Evolutionary conservation across 495 filamentous ascomycete species (phyloP).

Genomic region (Hypomontagnella monticulosa): DNA sequence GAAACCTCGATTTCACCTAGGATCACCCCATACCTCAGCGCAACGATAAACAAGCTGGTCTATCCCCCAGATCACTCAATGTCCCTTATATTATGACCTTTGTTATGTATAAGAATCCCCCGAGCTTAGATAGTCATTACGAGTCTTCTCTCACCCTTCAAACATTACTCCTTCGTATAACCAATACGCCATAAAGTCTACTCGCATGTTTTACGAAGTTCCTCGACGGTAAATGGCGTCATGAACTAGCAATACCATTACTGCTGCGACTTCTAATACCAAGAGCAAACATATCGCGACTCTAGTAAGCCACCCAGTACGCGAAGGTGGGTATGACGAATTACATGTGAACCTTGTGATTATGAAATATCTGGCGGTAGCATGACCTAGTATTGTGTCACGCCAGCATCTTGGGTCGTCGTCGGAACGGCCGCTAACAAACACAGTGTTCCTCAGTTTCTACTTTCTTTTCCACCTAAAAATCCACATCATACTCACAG

Average conservation of each 20-base stretch:
- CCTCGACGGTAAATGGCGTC: too few species aligned
- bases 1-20: neutral
- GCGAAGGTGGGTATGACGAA: constrained; percentile 36
- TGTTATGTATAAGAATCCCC: too few species aligned
- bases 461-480: neutral
- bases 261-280: too few species aligned
- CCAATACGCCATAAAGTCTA: too few species aligned
- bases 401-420: constrained; percentile 20
- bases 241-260: too few species aligned
- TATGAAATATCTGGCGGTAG: constrained; percentile 29
- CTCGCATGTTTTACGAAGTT: too few species aligned
- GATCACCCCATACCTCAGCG: neutral
- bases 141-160: too few species aligned
- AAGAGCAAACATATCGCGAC: constrained; percentile 10
- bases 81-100: too few species aligned
- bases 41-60: neutral
- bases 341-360: constrained; percentile 25
- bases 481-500: neutral
- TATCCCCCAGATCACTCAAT: neutral
- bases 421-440: constrained; percentile 1
- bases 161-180: too few species aligned
- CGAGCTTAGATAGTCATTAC: too few species aligned
- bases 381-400: constrained; percentile 36
- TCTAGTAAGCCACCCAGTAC: constrained; percentile 8
- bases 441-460: neutral